Evolutionary conservation across 2,329 filamentous ascomycete species (phyloP), one percentile per base, ranked within the genome.

Genomic region (Ilyonectria robusta): DNA sequence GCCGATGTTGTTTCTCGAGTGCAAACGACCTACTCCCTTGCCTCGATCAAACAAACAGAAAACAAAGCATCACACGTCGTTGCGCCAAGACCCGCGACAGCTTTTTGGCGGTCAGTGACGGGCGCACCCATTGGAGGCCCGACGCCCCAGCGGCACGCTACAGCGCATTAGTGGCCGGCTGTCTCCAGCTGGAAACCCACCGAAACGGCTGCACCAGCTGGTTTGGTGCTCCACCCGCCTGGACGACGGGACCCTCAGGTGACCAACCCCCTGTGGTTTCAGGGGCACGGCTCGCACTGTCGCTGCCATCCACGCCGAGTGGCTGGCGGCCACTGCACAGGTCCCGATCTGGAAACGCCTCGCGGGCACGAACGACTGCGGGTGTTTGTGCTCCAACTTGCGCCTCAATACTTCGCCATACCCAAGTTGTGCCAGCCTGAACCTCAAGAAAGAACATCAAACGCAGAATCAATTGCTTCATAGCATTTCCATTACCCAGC

Each of bases 11-110:
- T 33, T 33, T 33, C 31, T 11, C 9, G 11, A 9, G 31, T 33
- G 31, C 31, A 33, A 33, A 33, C 31, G 31, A 11, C 6, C 5
- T 33, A 2, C 11, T 40, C 6, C 17, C 19, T 42, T 42, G 17
- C n/a, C 40, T 42, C 17, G 15, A 33, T 33, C 46, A 23, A 44
- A 13, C 23, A 37, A 55, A 31, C 26, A 35, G 26, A 15, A 59
- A 60, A 60, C 40, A 42, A 42, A 42, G n/a, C 60, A 56, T 69
- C 64, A 51, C 58, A 63, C 47, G 50, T 66, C 48, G 53, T 74
- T 68, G 67, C 70, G 59, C 67, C 57, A 74, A 69, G 67, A 69
- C 73, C 68, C 71, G 70, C 72, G 70, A 67, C 70, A 70, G 35
- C 58, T 23, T 46, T 31, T 46, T 70, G 66, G 73, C 73, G 73